Evolutionary conservation across 2,329 filamentous ascomycete genomes (phyloP), one percentile per base, ranked within the genome.

Genomic region (Dryadomyces quercus-mongolicae): DNA sequence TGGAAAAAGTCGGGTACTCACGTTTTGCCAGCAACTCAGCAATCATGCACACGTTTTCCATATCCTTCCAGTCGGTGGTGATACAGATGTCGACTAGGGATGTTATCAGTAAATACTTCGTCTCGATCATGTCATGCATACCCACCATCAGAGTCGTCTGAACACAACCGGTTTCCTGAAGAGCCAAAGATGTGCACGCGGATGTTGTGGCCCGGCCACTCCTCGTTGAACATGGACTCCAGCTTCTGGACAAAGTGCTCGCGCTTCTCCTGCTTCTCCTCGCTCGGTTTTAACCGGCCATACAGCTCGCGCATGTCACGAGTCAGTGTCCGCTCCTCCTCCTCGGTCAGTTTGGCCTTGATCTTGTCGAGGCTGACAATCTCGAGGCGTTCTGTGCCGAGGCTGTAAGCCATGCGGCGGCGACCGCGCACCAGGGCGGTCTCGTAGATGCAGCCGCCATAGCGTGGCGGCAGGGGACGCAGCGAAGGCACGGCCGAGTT

Each of bases 181-280:
- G 93, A 97, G n/a, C 93, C 93, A 76, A 98, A 98, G 16, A 97
- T 82, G 67, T 93, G 85, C 40, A 96, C 93, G 60, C 81, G 84
- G 64, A 96, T 96, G 57, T 94, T 80, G 63, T 89, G 85, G 1
- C 87, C 89, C 1, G 93, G 93, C 88, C 92, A 98, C 65, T 94
- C 83, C 8, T 87, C 80, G 63, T 94, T 93, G 66, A 98, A 82
- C 44, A 97, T 81, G 60, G 79, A 84, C 69, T 95, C 87, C 63
- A 98, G 72, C 71, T 97, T 98, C 60, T 77, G 74, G n/a, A 96
- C 82, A 62, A 98, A 80, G 63, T 80, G 82, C 59, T 78, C 75
- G 57, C 92, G 78, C 60, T 88, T 84, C 57, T 80, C 74, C 62
- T 95, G 87, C 56, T 92, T 91, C 60, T 88, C 80, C 0, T 80